Conservation (phyloP, 208 protist species). For the Entamoeba invadens region DNA sequence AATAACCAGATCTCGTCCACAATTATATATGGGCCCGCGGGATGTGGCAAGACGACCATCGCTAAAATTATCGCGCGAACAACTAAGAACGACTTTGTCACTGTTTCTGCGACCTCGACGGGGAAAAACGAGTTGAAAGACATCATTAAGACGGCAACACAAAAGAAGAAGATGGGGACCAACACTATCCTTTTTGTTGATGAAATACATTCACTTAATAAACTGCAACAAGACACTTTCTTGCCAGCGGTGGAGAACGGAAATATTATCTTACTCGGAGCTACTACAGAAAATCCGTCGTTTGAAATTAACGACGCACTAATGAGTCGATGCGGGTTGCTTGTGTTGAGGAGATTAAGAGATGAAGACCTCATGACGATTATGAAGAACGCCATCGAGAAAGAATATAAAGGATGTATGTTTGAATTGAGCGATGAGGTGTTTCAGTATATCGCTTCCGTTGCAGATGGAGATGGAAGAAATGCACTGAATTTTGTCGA, state of each 20-base stretch:
- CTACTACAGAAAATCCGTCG: conserved; percentile 49
- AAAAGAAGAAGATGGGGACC: not conserved
- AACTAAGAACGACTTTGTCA: conserved; percentile 9
- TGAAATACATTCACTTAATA: conserved; percentile 44
- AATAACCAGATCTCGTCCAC: conserved; percentile 11
- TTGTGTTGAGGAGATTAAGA: not conserved
- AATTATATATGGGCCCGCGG: conserved; percentile 43
- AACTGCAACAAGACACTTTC: conserved; percentile 41
- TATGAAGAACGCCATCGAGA: not conserved
- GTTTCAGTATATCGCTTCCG: not conserved
- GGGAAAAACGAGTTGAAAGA: conserved; percentile 25
- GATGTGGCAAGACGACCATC: conserved; percentile 45
- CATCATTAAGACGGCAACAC: not conserved
- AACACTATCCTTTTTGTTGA: conserved; percentile 47
- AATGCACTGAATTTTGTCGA: not conserved
- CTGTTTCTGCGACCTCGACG: conserved; percentile 16
- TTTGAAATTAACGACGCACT: not conserved
- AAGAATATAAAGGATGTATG: not conserved
- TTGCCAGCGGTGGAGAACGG: conserved; percentile 40
- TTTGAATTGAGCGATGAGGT: not conserved
- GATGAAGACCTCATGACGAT: not conserved
- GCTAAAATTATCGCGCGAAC: conserved; percentile 24
- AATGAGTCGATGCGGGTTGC: not conserved
- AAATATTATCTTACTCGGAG: conserved; percentile 41
- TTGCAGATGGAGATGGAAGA: not conserved